These are phyloP conservation scores for Cyphellophora europaea DNA, from an alignment of 2,329 filamentous ascomycete genomes.

Conservation along the genomic window DNA sequence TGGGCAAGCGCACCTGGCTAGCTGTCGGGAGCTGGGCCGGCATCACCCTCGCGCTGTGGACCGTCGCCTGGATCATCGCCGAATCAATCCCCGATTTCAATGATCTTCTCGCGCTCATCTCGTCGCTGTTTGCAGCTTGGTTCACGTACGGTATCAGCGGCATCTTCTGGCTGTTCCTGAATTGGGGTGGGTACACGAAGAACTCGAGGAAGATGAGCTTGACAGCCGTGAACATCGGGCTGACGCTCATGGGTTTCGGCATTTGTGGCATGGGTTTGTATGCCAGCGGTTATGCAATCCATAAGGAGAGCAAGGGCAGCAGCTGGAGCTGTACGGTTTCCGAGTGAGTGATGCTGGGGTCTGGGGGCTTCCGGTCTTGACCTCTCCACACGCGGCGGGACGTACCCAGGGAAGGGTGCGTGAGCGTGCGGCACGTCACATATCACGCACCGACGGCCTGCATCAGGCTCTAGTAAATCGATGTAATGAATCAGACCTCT, in stretches of 20 bases:
- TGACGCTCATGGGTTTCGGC: conserved; percentile 8
- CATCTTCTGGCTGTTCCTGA: conserved; percentile 28
- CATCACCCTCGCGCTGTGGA: conserved; percentile 48
- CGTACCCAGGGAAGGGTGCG: too few relatives aligned
- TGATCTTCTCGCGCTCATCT: conserved; percentile 55
- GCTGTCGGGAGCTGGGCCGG: conserved; percentile 50
- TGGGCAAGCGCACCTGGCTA: conserved; percentile 40
- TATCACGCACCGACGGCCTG: too few relatives aligned
- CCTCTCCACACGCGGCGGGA: too few relatives aligned
- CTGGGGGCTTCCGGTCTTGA: too few relatives aligned
- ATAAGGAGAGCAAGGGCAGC: conserved; percentile 22
- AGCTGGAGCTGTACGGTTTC: conserved; percentile 32
- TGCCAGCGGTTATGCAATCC: conserved; percentile 30
- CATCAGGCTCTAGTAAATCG: too few relatives aligned
- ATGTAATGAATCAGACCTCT: too few relatives aligned
- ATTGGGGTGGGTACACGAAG: conserved; percentile 23
- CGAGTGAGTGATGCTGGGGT: too few relatives aligned
- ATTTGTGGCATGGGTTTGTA: conserved; percentile 40
- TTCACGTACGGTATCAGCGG: conserved; percentile 43
- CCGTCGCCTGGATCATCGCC: conserved; percentile 58
- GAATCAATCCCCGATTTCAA: conserved; percentile 62
- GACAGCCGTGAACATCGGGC: too few relatives aligned
- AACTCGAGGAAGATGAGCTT: conserved; percentile 23
- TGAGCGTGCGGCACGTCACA: too few relatives aligned
- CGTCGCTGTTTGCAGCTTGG: conserved; percentile 56